Evolutionary conservation across 305 asterid genomes (phyloP).

Genomic region (Coffea humblotiana): DNA sequence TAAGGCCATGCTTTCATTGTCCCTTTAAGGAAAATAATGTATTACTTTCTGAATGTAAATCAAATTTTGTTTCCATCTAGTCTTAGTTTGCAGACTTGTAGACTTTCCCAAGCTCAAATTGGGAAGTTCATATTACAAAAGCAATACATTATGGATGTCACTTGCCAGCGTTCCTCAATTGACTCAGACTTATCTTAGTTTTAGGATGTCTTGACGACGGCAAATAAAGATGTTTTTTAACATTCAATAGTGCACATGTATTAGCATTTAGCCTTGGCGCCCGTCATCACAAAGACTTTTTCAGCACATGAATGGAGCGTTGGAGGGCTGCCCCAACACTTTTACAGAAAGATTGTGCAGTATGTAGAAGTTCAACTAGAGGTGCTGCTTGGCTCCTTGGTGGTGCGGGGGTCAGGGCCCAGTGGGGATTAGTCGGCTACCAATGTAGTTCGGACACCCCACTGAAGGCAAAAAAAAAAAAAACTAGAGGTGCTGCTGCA

Average conservation of each 20-base stretch:
- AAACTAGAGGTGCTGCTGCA: neutral
- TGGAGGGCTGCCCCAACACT: neutral
- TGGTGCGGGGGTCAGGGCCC: too few species aligned
- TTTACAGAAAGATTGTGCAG: neutral
- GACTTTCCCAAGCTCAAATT: neutral
- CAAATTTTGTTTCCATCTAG: neutral
- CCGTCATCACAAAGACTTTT: neutral
- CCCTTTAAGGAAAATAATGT: neutral
- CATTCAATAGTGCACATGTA: neutral
- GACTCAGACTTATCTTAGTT: neutral
- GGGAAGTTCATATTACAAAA: neutral
- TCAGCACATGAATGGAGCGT: neutral
- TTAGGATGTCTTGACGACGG: neutral
- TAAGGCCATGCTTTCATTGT: too few species aligned
- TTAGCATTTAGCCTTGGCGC: neutral
- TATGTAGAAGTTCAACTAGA: neutral
- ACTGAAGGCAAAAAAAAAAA: too few species aligned
- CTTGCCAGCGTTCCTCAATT: neutral
- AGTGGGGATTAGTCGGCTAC: too few species aligned
- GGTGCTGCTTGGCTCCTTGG: too few species aligned
- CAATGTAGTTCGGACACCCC: too few species aligned
- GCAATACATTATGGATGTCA: neutral
- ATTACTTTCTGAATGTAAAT: neutral
- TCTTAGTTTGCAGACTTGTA: neutral
- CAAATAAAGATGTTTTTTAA: rapidly evolving